phyloP scores from a whole-genome alignment of 2,329 filamentous ascomycete genomes.

The Leptodontidium sp. region DNA sequence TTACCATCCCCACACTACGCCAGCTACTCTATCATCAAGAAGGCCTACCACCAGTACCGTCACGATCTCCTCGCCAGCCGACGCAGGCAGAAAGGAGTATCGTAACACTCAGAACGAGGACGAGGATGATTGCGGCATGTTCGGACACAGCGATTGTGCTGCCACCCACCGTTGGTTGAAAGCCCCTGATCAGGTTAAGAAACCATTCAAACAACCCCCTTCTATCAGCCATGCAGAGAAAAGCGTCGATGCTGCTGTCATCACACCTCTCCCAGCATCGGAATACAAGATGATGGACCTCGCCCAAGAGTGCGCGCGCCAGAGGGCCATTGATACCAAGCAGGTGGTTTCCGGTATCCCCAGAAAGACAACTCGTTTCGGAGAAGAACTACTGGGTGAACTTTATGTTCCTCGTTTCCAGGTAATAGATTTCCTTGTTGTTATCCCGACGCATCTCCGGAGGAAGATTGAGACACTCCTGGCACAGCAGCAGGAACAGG shows the following conservation, averaged over 20 bases:
- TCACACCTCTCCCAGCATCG: background rate
- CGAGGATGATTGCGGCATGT: background rate
- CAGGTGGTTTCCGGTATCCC: background rate
- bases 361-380: conserved; percentile 6
- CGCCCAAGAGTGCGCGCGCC: background rate
- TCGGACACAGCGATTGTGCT: background rate
- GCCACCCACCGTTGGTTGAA: background rate
- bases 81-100: background rate
- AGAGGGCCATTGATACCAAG: background rate
- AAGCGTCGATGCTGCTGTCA: background rate
- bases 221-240: background rate
- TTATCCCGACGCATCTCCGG: too few relatives aligned
- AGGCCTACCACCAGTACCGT: background rate
- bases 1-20: background rate
- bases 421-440: background rate
- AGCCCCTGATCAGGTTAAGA: background rate
- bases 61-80: background rate
- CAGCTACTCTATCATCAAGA: background rate
- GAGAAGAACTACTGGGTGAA: conserved; percentile 8
- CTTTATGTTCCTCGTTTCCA: conserved; percentile 1
- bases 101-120: background rate
- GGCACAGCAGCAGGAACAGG: conserved; percentile 22
- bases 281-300: background rate
- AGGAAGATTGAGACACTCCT: background rate
- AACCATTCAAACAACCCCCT: background rate